A percentile compares a stretch with the other conserved stretches of the same genome.
These are phyloP conservation scores for Kockovaella imperatae DNA, from an alignment of 768 basidiomycete species.

Conservation along the genomic window DNA sequence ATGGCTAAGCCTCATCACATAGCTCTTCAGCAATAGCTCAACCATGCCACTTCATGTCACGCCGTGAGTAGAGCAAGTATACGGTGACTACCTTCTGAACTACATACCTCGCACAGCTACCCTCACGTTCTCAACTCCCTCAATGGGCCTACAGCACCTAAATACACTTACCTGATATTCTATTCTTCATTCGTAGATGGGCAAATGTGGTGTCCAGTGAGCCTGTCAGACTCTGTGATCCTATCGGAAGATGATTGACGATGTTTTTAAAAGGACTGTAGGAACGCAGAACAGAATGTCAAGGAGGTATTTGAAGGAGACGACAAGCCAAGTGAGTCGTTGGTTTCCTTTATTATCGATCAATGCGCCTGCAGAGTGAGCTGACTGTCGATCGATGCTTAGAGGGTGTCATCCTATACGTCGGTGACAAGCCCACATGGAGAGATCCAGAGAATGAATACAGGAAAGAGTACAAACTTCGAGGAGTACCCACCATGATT, in stretches of 20 bases:
- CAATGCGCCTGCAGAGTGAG: not conserved
- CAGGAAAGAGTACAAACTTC: slow-evolving; percentile 32
- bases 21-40: no score
- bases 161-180: slow-evolving; percentile 39
- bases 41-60: no score
- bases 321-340: slow-evolving; percentile 35
- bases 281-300: slow-evolving; percentile 31
- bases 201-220: slow-evolving; percentile 45
- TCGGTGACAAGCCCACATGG: slow-evolving; percentile 33
- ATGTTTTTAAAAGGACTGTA: slow-evolving; percentile 31
- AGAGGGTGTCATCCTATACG: slow-evolving; percentile 41
- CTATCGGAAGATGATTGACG: not conserved
- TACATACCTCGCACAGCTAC: no score
- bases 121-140: slow-evolving; percentile 40
- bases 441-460: slow-evolving; percentile 31
- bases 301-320: slow-evolving; percentile 31
- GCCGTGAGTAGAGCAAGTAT: no score
- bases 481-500: slow-evolving; percentile 38
- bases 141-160: slow-evolving; percentile 32
- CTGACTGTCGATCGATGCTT: not conserved
- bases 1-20: no score
- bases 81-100: no score
- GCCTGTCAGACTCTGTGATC: not conserved
- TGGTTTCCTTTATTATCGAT: not conserved
- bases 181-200: slow-evolving; percentile 40